These are phyloP conservation scores for Citrus unshiu DNA, from an alignment of 345 rosid species.

Conservation along the genomic window DNA sequence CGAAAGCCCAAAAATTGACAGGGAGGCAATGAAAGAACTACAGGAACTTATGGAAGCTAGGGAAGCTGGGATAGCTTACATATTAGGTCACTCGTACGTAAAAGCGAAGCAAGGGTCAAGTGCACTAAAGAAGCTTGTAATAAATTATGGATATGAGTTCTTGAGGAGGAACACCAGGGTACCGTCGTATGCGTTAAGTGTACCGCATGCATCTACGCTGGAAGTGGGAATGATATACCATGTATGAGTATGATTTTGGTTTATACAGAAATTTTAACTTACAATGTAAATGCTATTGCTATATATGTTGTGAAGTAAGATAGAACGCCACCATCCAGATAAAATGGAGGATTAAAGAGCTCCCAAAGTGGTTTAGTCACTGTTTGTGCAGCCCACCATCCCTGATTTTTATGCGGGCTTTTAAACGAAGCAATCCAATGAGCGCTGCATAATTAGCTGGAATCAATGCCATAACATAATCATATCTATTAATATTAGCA, in stretches of 20 bases:
- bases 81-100: conserved; percentile 79
- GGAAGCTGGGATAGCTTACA: conserved; percentile 87
- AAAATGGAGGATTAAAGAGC: conserved; percentile 9
- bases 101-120: conserved; percentile 81
- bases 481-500: no score
- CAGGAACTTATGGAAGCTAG: conserved; percentile 77
- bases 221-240: conserved; percentile 91
- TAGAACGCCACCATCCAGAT: neutral
- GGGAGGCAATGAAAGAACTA: conserved; percentile 56
- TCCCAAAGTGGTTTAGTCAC: neutral
- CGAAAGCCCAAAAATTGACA: conserved; percentile 60
- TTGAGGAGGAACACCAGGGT: conserved; percentile 78
- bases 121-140: conserved; percentile 55
- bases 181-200: conserved; percentile 42
- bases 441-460: no score
- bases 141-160: conserved; percentile 77
- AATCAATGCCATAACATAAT: no score
- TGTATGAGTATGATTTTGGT: conserved; percentile 54
- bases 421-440: no score
- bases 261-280: neutral
- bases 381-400: neutral
- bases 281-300: conserved; percentile 16
- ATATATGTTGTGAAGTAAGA: conserved; percentile 25
- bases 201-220: conserved; percentile 78
- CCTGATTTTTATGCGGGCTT: no score